phyloP scores from a whole-genome alignment of 2,329 filamentous ascomycete genomes.

The Exophiala sp. region DNA sequence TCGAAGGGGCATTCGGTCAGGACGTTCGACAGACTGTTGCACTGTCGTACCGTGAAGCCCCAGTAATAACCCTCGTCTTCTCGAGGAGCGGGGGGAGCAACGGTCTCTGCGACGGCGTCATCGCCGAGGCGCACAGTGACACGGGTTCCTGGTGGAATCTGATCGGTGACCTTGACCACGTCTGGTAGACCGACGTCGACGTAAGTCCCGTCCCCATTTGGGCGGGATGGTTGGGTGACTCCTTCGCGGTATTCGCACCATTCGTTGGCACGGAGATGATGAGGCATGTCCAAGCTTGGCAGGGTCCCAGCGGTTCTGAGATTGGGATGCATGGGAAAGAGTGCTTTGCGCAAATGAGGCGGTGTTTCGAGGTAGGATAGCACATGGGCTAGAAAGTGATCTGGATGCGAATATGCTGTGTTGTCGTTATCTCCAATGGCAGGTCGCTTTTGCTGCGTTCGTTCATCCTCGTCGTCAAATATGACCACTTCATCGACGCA shows the following conservation, averaged over 20 bases:
- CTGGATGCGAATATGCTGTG: conserved; percentile 70
- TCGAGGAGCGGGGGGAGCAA: conserved; percentile 66
- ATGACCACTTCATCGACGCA: conserved; percentile 79
- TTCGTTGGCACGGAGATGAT: conserved; percentile 72
- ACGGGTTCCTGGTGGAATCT: conserved; percentile 66
- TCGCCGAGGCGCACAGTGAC: conserved; percentile 61
- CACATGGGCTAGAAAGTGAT: conserved; percentile 75
- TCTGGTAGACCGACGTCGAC: conserved; percentile 51
- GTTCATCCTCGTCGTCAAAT: conserved; percentile 63
- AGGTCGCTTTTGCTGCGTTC: conserved; percentile 29
- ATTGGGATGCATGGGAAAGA: conserved; percentile 78
- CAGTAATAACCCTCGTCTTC: conserved; percentile 80
- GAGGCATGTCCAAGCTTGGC: conserved; percentile 78
- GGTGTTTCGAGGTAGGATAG: conserved; percentile 81
- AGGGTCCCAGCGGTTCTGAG: conserved; percentile 68
- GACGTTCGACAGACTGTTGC: conserved; percentile 63
- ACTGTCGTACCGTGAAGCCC: conserved; percentile 71
- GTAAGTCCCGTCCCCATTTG: conserved; percentile 52
- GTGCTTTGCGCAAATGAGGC: conserved; percentile 69
- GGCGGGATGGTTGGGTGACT: conserved; percentile 54
- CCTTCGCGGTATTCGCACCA: conserved; percentile 79
- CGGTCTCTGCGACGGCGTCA: conserved; percentile 53
- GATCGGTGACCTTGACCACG: conserved; percentile 52
- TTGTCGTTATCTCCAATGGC: conserved; percentile 44
- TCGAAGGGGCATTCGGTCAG: conserved; percentile 74